These are phyloP conservation scores for Kazachstania martiniae DNA, from an alignment of 805 yeast genomes.

Conservation along the genomic window DNA sequence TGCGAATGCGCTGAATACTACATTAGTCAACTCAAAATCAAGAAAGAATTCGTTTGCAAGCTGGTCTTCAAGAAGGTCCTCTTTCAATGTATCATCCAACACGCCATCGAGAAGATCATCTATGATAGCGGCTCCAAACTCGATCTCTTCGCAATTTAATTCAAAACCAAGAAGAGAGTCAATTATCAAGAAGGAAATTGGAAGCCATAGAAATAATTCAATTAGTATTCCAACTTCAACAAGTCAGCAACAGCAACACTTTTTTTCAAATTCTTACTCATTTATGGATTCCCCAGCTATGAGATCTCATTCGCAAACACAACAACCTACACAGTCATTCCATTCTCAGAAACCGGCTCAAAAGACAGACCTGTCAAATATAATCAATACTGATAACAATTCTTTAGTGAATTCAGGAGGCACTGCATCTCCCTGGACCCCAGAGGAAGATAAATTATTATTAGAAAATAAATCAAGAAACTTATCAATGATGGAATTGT, in stretches of 20 bases:
- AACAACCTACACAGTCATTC: no score
- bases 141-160: constrained; percentile 9
- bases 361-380: no score
- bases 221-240: no score
- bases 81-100: constrained; percentile 18
- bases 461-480: constrained; percentile 45
- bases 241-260: no score
- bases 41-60: constrained; percentile 26
- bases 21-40: constrained; percentile 18
- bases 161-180: constrained; percentile 17
- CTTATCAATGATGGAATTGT: constrained; percentile 59
- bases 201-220: not conserved
- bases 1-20: constrained; percentile 12
- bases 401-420: no score
- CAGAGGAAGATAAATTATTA: constrained; percentile 64
- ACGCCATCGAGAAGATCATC: constrained; percentile 23
- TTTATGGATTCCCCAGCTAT: constrained; percentile 18
- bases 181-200: constrained; percentile 6
- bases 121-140: constrained; percentile 17
- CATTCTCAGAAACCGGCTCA: no score
- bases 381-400: not conserved
- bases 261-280: constrained; percentile 7
- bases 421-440: no score
- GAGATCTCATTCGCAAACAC: no score
- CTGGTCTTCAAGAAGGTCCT: constrained; percentile 22